Conservation (phyloP, 179 eudicot species). For the Sideroxylon spinosum region DNA sequence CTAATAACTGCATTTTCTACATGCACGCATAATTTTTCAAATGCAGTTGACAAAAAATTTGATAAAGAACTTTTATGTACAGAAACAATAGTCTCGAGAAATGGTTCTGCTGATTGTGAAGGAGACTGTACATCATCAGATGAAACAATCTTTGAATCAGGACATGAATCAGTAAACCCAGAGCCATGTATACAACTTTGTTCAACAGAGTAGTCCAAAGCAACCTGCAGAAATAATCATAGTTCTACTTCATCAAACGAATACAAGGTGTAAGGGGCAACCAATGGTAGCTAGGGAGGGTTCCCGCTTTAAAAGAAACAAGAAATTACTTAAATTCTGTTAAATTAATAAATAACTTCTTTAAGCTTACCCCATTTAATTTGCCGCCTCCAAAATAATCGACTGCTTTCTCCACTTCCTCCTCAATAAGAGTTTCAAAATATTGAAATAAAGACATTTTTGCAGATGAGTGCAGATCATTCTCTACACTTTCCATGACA, state of each 20-base stretch:
- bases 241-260: background rate
- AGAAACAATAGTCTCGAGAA: conserved; percentile 23
- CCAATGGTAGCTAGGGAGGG: background rate
- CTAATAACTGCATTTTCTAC: conserved; percentile 21
- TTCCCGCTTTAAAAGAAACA: background rate
- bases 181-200: conserved; percentile 18
- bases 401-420: conserved; percentile 40
- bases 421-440: conserved; percentile 42
- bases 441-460: conserved; percentile 38
- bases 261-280: background rate
- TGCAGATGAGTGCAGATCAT: conserved; percentile 54
- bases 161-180: conserved; percentile 17
- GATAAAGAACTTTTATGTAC: conserved; percentile 19
- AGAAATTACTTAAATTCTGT: background rate
- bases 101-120: conserved; percentile 20
- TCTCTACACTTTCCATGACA: conserved; percentile 46
- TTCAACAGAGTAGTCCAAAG: conserved; percentile 24
- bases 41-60: conserved; percentile 44
- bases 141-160: conserved; percentile 17
- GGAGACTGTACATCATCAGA: conserved; percentile 25
- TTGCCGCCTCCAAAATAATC: conserved; percentile 25
- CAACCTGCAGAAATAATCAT: conserved; percentile 35
- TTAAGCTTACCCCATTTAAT: conserved; percentile 45
- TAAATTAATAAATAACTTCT: background rate
- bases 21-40: conserved; percentile 39